Conservation (phyloP, 345 rosid genomes). For the Citrus trifoliata region DNA sequence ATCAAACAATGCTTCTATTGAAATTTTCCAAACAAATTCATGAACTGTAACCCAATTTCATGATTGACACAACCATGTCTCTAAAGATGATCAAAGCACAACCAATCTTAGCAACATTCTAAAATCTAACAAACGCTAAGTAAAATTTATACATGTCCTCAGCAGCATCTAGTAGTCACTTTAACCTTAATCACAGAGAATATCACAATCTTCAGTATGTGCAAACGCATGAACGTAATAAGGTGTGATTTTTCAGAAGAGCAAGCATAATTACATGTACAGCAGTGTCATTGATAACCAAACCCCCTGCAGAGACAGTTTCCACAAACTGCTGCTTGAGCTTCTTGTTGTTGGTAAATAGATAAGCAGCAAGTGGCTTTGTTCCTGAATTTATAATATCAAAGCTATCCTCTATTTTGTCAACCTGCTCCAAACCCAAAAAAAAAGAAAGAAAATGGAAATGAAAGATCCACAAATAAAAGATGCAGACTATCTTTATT, state of each 20-base stretch:
- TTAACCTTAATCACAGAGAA: conserved; percentile 4
- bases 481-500: background rate
- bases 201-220: background rate
- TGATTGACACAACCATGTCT: background rate
- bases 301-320: conserved; percentile 82
- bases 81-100: background rate
- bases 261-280: conserved; percentile 57
- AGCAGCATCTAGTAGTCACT: background rate
- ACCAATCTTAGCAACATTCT: background rate
- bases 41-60: background rate
- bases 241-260: background rate
- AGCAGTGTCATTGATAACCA: conserved; percentile 77
- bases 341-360: conserved; percentile 73
- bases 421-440: conserved; percentile 45
- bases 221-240: background rate
- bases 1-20: background rate
- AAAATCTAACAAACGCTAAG: background rate
- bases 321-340: conserved; percentile 61
- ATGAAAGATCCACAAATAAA: background rate
- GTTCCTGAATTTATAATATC: conserved; percentile 62
- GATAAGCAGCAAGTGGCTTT: conserved; percentile 94
- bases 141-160: background rate
- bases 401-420: conserved; percentile 75
- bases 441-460: background rate
- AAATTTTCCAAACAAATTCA: background rate